Evolutionary conservation across 768 basidiomycete genomes (phyloP).

Genomic region (Mrakia gelida): DNA sequence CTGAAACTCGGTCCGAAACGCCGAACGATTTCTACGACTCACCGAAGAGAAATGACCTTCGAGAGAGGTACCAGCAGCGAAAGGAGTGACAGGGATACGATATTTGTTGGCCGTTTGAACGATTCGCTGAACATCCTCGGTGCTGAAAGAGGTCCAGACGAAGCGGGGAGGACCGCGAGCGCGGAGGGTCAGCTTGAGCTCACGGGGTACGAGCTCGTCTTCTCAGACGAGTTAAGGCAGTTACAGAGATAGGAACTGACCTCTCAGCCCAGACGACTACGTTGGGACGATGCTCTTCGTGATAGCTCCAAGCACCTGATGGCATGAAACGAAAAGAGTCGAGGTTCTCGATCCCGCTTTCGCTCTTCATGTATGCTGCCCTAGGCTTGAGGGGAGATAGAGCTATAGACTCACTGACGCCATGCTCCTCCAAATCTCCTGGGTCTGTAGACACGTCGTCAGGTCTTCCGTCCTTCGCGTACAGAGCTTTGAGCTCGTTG

Average conservation of each 20-base stretch:
- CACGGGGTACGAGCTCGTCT: background rate
- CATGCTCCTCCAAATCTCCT: conserved; percentile 51
- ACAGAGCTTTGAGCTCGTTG: conserved; percentile 50
- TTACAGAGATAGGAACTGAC: conserved; percentile 14
- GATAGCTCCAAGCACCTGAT: conserved; percentile 53
- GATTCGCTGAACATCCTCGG: conserved; percentile 48
- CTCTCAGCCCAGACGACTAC: conserved; percentile 50
- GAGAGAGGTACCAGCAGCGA: conserved; percentile 77
- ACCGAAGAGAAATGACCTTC: conserved; percentile 66
- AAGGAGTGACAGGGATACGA: conserved; percentile 71
- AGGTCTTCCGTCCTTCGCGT: conserved; percentile 52
- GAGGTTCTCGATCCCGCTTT: background rate
- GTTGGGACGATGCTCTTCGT: conserved; percentile 53
- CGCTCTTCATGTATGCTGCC: no score
- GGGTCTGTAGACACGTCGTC: conserved; percentile 44
- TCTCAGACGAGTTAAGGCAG: no score
- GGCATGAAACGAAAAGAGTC: background rate
- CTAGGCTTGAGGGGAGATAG: no score
- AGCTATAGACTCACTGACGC: conserved; percentile 51
- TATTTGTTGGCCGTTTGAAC: conserved; percentile 72
- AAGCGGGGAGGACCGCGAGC: background rate
- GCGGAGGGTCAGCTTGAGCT: background rate
- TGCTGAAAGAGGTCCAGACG: conserved; percentile 17
- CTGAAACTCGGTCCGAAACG: background rate
- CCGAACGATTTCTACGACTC: background rate